Percentiles rank a stretch among this genome's conserved stretches.
Conservation (phyloP, 1,284 basidiomycete species). For the Boletus sp. region DNA sequence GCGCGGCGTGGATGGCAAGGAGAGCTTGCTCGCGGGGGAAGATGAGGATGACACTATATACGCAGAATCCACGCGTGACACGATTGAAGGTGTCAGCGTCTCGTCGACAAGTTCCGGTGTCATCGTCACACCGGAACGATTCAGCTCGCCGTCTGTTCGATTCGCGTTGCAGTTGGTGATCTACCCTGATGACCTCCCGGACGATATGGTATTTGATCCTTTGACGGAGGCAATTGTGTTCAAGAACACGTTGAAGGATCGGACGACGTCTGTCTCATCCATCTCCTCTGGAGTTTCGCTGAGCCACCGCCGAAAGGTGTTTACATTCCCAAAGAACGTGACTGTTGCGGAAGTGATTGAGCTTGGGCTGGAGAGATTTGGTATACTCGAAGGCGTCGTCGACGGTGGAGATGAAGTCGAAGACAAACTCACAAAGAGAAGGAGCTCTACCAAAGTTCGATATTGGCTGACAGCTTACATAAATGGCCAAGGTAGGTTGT, state of each 20-base stretch:
- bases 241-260: slow-evolving; percentile 59
- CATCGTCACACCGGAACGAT: slow-evolving; percentile 63
- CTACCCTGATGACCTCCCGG: slow-evolving; percentile 85
- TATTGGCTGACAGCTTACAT: slow-evolving; percentile 69
- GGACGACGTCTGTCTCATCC: slow-evolving; percentile 40
- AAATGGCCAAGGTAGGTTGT: slow-evolving; percentile 58
- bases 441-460: slow-evolving; percentile 73
- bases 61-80: slow-evolving; percentile 34
- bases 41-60: slow-evolving; percentile 50
- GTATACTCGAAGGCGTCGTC: slow-evolving; percentile 91
- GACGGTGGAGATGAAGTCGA: slow-evolving; percentile 97
- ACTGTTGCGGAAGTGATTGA: slow-evolving; percentile 97
- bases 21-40: slow-evolving; percentile 28
- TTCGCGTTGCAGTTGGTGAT: slow-evolving; percentile 87
- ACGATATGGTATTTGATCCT: slow-evolving; percentile 90
- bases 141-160: slow-evolving; percentile 74
- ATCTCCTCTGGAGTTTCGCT: slow-evolving; percentile 53
- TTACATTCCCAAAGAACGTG: slow-evolving; percentile 88
- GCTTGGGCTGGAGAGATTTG: slow-evolving; percentile 85
- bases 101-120: slow-evolving; percentile 41
- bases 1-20: slow-evolving; percentile 37
- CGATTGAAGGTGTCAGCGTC: slow-evolving; percentile 34
- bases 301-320: slow-evolving; percentile 66
- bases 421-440: slow-evolving; percentile 79
- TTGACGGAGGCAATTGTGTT: slow-evolving; percentile 88